Evolutionary conservation across 2,329 filamentous ascomycete genomes (phyloP).

Genomic region (Microdochium paspali): DNA sequence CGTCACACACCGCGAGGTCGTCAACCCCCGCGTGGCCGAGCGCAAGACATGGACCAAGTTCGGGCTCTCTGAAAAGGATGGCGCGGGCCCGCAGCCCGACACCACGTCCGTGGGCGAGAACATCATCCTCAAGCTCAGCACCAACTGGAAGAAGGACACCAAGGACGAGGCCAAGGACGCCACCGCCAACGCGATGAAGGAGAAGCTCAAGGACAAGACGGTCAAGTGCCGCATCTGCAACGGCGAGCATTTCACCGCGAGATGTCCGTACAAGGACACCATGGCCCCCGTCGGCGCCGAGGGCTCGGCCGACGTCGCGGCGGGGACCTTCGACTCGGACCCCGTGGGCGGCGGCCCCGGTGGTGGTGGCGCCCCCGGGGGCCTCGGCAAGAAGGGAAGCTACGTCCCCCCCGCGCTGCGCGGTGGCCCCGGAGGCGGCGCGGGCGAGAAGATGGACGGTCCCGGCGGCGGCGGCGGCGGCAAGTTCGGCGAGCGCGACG

Average conservation of each 20-base stretch:
- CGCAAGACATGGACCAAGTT: conserved; percentile 92
- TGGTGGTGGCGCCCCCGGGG: no score
- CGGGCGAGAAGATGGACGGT: conserved; percentile 77
- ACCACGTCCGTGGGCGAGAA: conserved; percentile 95
- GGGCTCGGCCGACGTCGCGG: conserved; percentile 41
- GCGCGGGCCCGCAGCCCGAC: conserved; percentile 71
- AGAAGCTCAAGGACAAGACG: conserved; percentile 94
- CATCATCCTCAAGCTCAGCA: conserved; percentile 88
- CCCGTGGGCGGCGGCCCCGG: conserved; percentile 41
- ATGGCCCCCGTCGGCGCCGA: conserved; percentile 78
- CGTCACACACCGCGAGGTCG: conserved; percentile 81
- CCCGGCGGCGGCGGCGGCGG: conserved; percentile 41
- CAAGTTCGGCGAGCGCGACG: conserved; percentile 90
- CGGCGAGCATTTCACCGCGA: conserved; percentile 97
- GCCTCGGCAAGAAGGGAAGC: conserved; percentile 68
- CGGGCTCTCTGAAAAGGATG: conserved; percentile 78
- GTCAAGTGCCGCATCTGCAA: conserved; percentile 99
- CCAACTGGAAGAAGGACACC: conserved; percentile 88
- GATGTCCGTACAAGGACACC: conserved; percentile 99
- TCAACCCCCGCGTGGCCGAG: conserved; percentile 95
- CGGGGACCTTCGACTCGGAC: conserved; percentile 42
- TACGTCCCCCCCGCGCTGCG: conserved; percentile 94
- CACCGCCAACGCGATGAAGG: conserved; percentile 67
- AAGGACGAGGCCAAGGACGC: conserved; percentile 69
- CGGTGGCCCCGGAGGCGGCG: conserved; percentile 38